These are phyloP conservation scores for Micromonas pusilla DNA, from an alignment of 139 green algal genomes.

Conservation along the genomic window DNA sequence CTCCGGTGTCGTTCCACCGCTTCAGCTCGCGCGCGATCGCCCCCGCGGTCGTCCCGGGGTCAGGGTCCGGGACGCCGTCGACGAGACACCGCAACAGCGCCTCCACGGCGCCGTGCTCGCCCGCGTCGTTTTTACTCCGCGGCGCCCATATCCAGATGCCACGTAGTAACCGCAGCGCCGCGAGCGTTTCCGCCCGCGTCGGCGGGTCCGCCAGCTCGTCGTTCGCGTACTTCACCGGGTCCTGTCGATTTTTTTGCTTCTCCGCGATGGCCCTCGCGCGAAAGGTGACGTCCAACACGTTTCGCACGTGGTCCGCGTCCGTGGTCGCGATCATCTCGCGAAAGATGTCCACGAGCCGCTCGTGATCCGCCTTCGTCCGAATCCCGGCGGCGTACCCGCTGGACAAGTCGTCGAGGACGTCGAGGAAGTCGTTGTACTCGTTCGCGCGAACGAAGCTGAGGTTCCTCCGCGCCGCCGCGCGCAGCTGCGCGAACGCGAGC, in stretches of 20 bases:
- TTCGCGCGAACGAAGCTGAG: neutral
- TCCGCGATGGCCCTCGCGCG: neutral
- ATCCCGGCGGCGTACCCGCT: too few species aligned
- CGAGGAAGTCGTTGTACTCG: neutral
- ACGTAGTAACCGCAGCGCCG: neutral
- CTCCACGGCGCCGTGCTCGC: neutral
- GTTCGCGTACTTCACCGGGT: neutral
- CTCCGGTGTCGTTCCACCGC: neutral
- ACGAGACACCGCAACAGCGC: neutral
- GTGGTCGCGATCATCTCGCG: neutral
- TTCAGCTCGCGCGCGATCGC: neutral
- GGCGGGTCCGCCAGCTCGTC: neutral
- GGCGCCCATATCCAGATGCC: neutral
- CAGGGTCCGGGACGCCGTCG: neutral
- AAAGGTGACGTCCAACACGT: neutral
- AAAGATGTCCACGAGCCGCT: neutral
- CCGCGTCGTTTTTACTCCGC: neutral
- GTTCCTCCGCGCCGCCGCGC: neutral
- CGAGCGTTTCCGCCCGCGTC: neutral
- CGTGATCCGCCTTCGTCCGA: neutral
- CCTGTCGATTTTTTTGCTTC: neutral
- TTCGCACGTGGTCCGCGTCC: neutral
- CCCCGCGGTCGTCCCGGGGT: neutral
- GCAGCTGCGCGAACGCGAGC: neutral
- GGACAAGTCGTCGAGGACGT: neutral